Conservation (phyloP, 768 basidiomycete species). For the Phaeolepiota aurea region DNA sequence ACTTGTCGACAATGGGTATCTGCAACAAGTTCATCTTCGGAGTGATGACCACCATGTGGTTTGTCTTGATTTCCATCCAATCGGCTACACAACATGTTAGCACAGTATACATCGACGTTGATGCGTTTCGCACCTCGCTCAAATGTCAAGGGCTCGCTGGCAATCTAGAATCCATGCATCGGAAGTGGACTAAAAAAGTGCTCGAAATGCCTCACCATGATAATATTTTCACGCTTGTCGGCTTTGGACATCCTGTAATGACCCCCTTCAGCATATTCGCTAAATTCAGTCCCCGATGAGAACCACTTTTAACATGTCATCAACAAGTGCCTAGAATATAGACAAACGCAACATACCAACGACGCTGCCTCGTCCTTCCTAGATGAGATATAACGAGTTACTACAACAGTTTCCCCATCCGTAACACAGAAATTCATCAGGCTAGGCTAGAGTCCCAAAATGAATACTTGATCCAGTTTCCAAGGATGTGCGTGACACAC, state of each 20-base stretch:
- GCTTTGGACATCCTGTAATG: conserved; percentile 94
- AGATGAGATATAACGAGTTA: conserved; percentile 91
- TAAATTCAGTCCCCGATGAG: conserved; percentile 91
- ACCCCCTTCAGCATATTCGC: conserved; percentile 81
- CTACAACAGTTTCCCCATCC: conserved; percentile 90
- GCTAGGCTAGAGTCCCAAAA: conserved; percentile 48
- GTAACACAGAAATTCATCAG: conserved; percentile 95
- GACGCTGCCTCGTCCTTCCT: conserved; percentile 89
- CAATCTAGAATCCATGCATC: conserved; percentile 41
- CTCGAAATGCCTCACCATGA: conserved; percentile 54
- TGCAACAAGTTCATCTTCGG: conserved; percentile 93
- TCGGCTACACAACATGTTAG: conserved; percentile 46
- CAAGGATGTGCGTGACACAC: too few relatives aligned
- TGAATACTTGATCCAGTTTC: too few relatives aligned
- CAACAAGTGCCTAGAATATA: background rate
- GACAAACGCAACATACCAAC: conserved; percentile 36
- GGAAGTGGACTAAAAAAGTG: background rate
- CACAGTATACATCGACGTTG: conserved; percentile 1
- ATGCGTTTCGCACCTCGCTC: conserved; percentile 59
- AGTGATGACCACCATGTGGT: conserved; percentile 92
- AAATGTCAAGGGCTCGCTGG: conserved; percentile 92
- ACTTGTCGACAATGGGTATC: conserved; percentile 91
- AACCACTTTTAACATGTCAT: conserved; percentile 55
- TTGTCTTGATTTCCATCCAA: conserved; percentile 99
- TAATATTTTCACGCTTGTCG: conserved; percentile 93